Evolutionary conservation across 177 flowering plant genomes (phyloP), one percentile per base, ranked within the genome.

Genomic region (Vitis hybrid): DNA sequence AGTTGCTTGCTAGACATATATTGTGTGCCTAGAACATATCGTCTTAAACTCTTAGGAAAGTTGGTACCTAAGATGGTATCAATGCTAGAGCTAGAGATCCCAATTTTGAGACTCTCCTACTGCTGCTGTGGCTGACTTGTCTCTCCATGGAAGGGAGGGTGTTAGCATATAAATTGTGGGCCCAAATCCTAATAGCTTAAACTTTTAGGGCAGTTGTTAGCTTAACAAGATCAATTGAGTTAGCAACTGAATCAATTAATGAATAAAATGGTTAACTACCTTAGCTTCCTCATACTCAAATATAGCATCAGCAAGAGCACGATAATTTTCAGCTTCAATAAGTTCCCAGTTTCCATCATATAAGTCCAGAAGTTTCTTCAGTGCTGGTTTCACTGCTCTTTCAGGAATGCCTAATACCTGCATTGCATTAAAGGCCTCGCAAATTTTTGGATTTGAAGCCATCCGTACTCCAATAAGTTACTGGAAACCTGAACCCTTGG

Each of bases 341-440:
- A 71, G 80, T 59, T 79, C 90, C 98, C 97, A 92, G 24, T 91
- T 89, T 56, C 80, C 78, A 24, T 85, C 90, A 82, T 79, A 91
- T 65, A 89, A 40, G 68, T 83, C 76, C 67, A 86, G 64, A 1
- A 94, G 83, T 8, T 78, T 74, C 73, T 81, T 85, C 52, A 94
- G 69, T n/a, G 87, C 87, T 2, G 87, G 88, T 71, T 73, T 82
- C 54, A 86, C 89, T 16, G 69, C 75, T 50, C 76, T 67, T 18
- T 77, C 72, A 52, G 82, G 32, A 67, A 94, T 80, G 21, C 97
- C 97, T 2, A 92, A 21, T 13, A 49, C 78, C 70, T 79, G 82
- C 87, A 88, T 87, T 49, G 92, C 94, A 58, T 19, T 49, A 24
- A 87, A 62, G 52, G 98, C 98, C 54, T 67, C 79, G 0, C 13